Conservation (phyloP, 177 flowering plant species). For the Vitis hybrid region DNA sequence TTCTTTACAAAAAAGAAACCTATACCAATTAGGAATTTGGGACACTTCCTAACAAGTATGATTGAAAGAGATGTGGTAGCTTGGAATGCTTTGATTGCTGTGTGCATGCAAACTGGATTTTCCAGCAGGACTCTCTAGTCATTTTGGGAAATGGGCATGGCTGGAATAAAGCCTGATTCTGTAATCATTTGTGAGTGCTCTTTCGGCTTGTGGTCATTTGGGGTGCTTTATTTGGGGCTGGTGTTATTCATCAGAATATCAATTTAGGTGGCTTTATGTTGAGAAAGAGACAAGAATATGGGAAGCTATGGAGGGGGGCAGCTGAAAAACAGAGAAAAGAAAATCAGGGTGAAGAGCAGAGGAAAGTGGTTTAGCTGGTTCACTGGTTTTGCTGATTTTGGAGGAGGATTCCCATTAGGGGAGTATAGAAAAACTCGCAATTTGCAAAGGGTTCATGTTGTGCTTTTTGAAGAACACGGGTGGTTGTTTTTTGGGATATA, state of each 20-base stretch:
- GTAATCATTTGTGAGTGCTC: slow-evolving; percentile 33
- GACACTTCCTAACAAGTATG: slow-evolving; percentile 15
- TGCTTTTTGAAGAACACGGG: slow-evolving; percentile 59
- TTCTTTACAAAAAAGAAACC: too few relatives aligned
- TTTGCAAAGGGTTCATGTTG: slow-evolving; percentile 72
- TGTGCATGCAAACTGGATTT: slow-evolving; percentile 29
- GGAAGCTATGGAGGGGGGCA: too few relatives aligned
- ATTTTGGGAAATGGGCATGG: slow-evolving; percentile 28
- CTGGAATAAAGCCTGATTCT: slow-evolving; percentile 32
- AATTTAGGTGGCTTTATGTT: too few relatives aligned
- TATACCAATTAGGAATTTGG: too few relatives aligned
- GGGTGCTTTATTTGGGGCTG: slow-evolving; percentile 12
- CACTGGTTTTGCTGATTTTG: too few relatives aligned
- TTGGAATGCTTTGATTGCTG: slow-evolving; percentile 49
- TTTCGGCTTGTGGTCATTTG: slow-evolving; percentile 46
- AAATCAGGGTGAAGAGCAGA: too few relatives aligned
- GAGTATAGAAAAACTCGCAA: slow-evolving; percentile 38
- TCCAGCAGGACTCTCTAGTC: slow-evolving; percentile 28
- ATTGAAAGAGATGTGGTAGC: slow-evolving; percentile 35
- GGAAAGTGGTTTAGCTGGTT: too few relatives aligned
- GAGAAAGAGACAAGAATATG: too few relatives aligned
- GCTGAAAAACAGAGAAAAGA: too few relatives aligned
- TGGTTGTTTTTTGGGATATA: slow-evolving; percentile 54
- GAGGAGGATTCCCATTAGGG: background rate
- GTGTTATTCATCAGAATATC: too few relatives aligned